A percentile compares a stretch with the other conserved stretches of the same genome.
phyloP scores from a whole-genome alignment of 441 rosid genomes.

The Adansonia grandidieri region DNA sequence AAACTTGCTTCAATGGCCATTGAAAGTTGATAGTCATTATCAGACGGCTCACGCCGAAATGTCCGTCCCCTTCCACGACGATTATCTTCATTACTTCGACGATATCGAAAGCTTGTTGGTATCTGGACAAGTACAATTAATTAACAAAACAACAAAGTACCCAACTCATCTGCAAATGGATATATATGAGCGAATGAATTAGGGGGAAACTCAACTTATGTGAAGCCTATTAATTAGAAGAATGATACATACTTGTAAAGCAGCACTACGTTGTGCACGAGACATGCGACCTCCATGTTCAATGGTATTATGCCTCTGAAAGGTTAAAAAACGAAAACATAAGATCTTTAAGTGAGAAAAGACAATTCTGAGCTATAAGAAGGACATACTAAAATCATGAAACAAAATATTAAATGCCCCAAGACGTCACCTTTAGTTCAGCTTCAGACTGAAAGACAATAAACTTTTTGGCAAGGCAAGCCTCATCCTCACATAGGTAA shows the following conservation, averaged over 20 bases:
- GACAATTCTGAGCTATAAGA: conserved; percentile 6
- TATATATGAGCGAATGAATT: not conserved
- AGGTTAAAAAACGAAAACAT: conserved; percentile 10
- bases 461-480: conserved; percentile 89
- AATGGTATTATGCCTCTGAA: conserved; percentile 85
- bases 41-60: conserved; percentile 68
- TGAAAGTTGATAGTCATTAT: conserved; percentile 54
- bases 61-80: conserved; percentile 76
- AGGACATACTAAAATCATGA: conserved; percentile 4
- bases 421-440: conserved; percentile 78
- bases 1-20: conserved; percentile 72
- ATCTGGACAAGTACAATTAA: conserved; percentile 49
- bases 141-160: conserved; percentile 9
- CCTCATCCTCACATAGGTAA: conserved; percentile 91
- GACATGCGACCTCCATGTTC: conserved; percentile 98
- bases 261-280: conserved; percentile 89
- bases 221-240: not conserved
- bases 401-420: not conserved
- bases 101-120: conserved; percentile 90
- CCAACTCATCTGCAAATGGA: conserved; percentile 1
- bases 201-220: not conserved
- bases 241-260: conserved; percentile 65
- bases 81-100: conserved; percentile 67
- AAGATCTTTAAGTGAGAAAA: not conserved
- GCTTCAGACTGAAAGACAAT: conserved; percentile 81